A percentile compares a stretch with the other conserved stretches of the same genome.
Conservation (phyloP, 768 basidiomycete genomes). For the Lentinus tigrinus region DNA sequence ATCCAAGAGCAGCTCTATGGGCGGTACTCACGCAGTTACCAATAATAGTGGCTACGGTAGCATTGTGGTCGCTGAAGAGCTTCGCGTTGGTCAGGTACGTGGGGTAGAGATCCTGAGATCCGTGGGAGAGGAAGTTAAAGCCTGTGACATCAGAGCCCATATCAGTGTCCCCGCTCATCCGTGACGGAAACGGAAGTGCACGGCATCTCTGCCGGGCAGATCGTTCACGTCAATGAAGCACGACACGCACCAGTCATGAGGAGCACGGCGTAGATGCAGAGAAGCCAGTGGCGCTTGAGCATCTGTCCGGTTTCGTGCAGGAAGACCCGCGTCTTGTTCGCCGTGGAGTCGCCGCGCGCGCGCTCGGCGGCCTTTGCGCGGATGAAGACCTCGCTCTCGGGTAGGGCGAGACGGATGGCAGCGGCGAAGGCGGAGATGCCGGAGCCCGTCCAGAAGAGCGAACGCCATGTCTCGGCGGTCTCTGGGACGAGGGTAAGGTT, state of each 20-base stretch:
- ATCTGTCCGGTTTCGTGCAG: constrained; percentile 69
- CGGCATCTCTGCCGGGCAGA: background rate
- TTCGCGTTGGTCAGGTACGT: constrained; percentile 70
- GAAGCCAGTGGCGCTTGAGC: constrained; percentile 78
- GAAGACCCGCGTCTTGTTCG: constrained; percentile 68
- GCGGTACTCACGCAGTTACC: constrained; percentile 55
- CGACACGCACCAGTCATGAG: constrained; percentile 59
- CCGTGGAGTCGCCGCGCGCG: constrained; percentile 36
- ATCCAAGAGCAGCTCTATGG: background rate
- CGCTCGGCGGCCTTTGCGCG: constrained; percentile 56
- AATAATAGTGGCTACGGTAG: constrained; percentile 81
- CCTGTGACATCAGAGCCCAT: constrained; percentile 22
- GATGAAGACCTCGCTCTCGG: constrained; percentile 78
- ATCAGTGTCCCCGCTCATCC: background rate
- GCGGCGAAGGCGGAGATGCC: constrained; percentile 74
- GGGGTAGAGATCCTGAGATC: constrained; percentile 72
- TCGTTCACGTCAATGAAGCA: background rate
- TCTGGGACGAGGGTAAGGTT: constrained; percentile 61
- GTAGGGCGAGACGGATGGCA: constrained; percentile 58
- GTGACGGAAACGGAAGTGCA: background rate
- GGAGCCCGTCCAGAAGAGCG: constrained; percentile 78
- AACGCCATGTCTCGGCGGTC: constrained; percentile 52
- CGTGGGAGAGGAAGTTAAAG: constrained; percentile 57
- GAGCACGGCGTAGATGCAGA: constrained; percentile 81
- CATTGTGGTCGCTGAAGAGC: constrained; percentile 51